phyloP scores from a whole-genome alignment of 2,329 filamentous ascomycete species.

The Epicoccum nigrum region DNA sequence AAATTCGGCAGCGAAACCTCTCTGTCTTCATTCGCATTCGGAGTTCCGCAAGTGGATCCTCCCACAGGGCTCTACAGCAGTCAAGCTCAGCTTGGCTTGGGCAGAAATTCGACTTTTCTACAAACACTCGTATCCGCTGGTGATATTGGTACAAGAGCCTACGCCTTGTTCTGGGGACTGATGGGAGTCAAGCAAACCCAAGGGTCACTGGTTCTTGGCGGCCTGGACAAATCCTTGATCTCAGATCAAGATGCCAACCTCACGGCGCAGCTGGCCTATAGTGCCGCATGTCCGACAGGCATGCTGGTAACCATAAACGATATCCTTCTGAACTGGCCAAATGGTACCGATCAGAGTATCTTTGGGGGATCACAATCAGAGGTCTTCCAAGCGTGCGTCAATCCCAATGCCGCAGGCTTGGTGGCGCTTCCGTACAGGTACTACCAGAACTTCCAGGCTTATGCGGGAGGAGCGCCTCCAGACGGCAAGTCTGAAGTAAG shows the following conservation, averaged over 20 bases:
- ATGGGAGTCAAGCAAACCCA: conserved; percentile 29
- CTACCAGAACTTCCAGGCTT: conserved; percentile 18
- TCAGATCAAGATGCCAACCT: conserved; percentile 24
- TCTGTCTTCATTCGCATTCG: conserved; percentile 20
- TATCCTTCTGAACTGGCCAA: conserved; percentile 26
- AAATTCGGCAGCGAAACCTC: conserved; percentile 15
- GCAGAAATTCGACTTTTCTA: conserved; percentile 40
- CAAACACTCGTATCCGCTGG: conserved; percentile 28
- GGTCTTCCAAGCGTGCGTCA: conserved; percentile 26
- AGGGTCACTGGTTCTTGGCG: conserved; percentile 39
- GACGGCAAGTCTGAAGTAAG: conserved; percentile 13
- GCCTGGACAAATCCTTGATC: conserved; percentile 24
- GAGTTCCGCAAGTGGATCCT: conserved; percentile 18
- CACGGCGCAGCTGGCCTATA: conserved; percentile 16
- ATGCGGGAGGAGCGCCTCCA: conserved; percentile 21
- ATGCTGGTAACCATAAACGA: conserved; percentile 16
- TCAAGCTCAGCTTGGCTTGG: conserved; percentile 27
- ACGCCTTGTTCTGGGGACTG: conserved; percentile 44
- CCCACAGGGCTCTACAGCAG: conserved; percentile 16
- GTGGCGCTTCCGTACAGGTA: conserved; percentile 22
- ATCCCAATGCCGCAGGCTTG: conserved; percentile 21
- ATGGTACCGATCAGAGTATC: conserved; percentile 42
- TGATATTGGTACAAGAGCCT: conserved; percentile 37
- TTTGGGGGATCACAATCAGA: conserved; percentile 23
- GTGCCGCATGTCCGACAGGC: conserved; percentile 30